Percentiles rank a stretch among this genome's conserved stretches.
Conservation (phyloP, 2,329 filamentous ascomycete species). For the Penicillium occitanis region DNA sequence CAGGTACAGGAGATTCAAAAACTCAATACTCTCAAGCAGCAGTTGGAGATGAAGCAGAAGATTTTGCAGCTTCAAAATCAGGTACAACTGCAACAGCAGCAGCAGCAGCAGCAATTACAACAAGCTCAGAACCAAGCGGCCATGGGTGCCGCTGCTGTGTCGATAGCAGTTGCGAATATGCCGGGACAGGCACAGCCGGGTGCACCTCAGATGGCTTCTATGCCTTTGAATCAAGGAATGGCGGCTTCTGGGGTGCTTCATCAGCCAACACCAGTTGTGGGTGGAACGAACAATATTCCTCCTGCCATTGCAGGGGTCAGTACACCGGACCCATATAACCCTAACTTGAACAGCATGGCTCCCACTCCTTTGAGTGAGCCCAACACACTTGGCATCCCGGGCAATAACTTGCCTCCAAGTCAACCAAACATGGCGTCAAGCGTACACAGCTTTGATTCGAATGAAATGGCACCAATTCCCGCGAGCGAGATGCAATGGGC, state of each 20-base stretch:
- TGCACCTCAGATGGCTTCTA: not conserved
- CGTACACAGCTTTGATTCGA: not conserved
- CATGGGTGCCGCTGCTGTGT: not conserved
- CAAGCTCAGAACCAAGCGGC: conserved; percentile 2
- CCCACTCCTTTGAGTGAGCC: not conserved
- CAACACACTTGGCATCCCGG: not conserved
- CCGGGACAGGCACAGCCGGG: not conserved
- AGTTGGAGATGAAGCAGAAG: conserved; percentile 16
- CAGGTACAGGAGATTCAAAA: conserved; percentile 12
- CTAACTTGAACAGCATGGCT: not conserved
- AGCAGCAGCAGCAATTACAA: conserved; percentile 9
- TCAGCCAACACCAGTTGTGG: not conserved
- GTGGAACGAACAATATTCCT: not conserved
- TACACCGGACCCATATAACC: not conserved
- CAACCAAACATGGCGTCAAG: not conserved
- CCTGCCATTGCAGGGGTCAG: not conserved
- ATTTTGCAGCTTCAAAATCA: conserved; percentile 13
- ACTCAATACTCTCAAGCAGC: conserved; percentile 11
- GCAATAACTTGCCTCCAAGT: not conserved
- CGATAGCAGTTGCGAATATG: not conserved
- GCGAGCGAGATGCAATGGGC: not conserved
- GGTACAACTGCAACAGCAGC: conserved; percentile 12
- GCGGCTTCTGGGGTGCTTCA: not conserved
- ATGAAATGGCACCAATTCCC: conserved; percentile 8
- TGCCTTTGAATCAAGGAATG: not conserved